Evolutionary conservation across 495 filamentous ascomycete species (phyloP).

Genomic region (Tuber borchii): DNA sequence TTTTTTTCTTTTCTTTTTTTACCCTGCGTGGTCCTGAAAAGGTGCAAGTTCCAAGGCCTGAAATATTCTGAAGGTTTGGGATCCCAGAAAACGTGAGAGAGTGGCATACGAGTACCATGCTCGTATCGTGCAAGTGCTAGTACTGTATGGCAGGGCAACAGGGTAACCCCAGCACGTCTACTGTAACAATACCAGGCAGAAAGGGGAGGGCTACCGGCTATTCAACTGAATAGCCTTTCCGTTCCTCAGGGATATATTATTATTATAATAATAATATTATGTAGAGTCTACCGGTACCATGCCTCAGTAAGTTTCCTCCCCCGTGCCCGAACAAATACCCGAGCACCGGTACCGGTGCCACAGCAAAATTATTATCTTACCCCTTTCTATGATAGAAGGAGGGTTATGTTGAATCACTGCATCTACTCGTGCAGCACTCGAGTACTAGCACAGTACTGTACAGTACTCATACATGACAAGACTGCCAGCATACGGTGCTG

Average conservation of each 20-base stretch:
- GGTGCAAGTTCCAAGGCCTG: not conserved
- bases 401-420: not conserved
- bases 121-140: not conserved
- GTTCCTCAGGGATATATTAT: not conserved
- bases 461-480: not conserved
- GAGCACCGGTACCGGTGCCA: not conserved
- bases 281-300: not conserved
- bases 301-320: not conserved
- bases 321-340: not conserved
- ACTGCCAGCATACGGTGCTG: not conserved
- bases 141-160: not conserved
- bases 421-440: not conserved
- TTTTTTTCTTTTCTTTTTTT: not conserved
- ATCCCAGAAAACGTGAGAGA: not conserved
- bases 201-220: not conserved
- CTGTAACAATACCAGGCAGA: not conserved
- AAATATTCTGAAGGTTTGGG: not conserved
- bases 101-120: not conserved
- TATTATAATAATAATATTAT: too few relatives aligned
- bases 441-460: not conserved
- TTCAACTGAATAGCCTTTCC: not conserved
- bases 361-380: not conserved
- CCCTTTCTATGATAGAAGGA: not conserved
- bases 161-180: constrained; percentile 1
- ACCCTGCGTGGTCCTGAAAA: not conserved